phyloP scores from a whole-genome alignment of 257 asterid genomes.

The Verbena officinalis region DNA sequence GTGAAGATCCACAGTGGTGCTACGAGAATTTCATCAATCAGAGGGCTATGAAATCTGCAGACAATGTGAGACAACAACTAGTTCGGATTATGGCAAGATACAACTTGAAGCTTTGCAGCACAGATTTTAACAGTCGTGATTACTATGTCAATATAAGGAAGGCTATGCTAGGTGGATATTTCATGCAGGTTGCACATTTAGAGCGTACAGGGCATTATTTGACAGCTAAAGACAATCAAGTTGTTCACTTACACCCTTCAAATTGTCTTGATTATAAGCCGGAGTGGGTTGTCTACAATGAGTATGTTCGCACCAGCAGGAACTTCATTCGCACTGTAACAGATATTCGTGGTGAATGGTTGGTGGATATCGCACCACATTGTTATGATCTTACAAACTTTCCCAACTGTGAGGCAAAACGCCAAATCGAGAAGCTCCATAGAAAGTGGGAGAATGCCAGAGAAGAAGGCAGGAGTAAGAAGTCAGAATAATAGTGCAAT shows the following conservation, averaged over 20 bases:
- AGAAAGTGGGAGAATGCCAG: slow-evolving; percentile 69
- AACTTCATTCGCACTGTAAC: slow-evolving; percentile 96
- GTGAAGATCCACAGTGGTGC: no score
- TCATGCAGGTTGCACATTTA: slow-evolving; percentile 99
- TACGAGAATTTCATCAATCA: no score
- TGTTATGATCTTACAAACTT: slow-evolving; percentile 81
- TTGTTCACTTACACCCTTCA: slow-evolving; percentile 92
- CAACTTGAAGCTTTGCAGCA: no score
- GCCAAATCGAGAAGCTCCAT: slow-evolving; percentile 70
- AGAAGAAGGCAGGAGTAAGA: slow-evolving; percentile 61
- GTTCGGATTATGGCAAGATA: no score
- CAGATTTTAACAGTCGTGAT: slow-evolving; percentile 90
- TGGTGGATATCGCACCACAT: slow-evolving; percentile 87
- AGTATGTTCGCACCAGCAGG: slow-evolving; percentile 88
- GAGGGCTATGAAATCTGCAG: no score
- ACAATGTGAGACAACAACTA: no score
- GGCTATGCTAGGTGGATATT: slow-evolving; percentile 99
- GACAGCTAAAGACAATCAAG: no score
- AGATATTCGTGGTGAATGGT: slow-evolving; percentile 86
- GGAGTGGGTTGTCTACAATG: slow-evolving; percentile 95
- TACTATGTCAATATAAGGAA: slow-evolving; percentile 92
- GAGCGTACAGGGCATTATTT: slow-evolving; percentile 90
- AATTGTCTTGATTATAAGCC: slow-evolving; percentile 96
- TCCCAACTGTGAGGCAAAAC: slow-evolving; percentile 93
- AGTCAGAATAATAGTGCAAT: no score